Evolutionary conservation across 805 yeast species (phyloP), one percentile per base, ranked within the genome.

Genomic region (Candida tallmaniae): DNA sequence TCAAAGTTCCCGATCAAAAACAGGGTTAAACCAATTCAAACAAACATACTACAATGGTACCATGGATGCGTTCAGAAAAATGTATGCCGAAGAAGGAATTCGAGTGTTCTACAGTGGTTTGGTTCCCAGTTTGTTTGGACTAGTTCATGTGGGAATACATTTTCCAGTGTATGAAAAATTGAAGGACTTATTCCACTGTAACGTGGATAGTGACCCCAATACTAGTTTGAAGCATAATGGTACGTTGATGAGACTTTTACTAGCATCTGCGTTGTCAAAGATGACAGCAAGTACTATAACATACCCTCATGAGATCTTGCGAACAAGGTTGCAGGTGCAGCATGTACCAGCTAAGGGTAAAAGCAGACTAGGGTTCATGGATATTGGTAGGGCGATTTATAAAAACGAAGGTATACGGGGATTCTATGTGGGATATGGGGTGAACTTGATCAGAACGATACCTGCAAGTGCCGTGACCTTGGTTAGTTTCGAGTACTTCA

Each of bases 381-480:
- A 32, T 18, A 26, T n/a, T 34, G 40, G 27, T 34, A 40, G 46
- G 24, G 52, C 61, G 10, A 70, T 83, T 30, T 74, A 70, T 51
- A 44, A 51, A 39, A 76, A 70, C 35, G 96, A 89, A 53, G 96
- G 97, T 3, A 42, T 81, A 34, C 57, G 68, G 23, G 96, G 93
- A 3, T 90, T 87, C 54, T 93, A 93, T 53, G 80, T 93, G 1
- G 98, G 98, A 0, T 83, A 89, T 49, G 70, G 79, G 1, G 80
- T 94, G 14, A 93, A 93, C 52, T 62, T 93, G 50, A 76, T 86
- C 20, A 68, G 98, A 47, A 93, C 98, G 0, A 86, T 90, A 0
- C 98, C 98, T 3, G 89, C 96, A 1, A 77, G 88, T 47, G 97
- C 97, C 1, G 86, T 90, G n/a, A 93, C 98, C 2, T 68, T 93